Conservation (phyloP, 2,329 filamentous ascomycete genomes). For the Arachnomyces sp. region DNA sequence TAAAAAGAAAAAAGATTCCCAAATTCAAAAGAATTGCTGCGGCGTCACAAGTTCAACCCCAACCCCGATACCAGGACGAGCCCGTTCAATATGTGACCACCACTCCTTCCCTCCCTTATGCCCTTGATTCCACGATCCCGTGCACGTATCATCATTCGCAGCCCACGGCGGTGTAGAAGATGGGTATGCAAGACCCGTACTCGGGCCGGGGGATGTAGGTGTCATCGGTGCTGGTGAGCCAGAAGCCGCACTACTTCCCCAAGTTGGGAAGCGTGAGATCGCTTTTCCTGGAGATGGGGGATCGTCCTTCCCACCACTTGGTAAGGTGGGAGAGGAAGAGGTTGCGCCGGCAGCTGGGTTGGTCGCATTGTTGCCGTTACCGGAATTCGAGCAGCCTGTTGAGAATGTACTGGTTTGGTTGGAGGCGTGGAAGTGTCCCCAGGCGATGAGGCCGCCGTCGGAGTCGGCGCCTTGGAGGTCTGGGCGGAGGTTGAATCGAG, state of each 20-base stretch:
- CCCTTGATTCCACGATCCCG: slow-evolving; percentile 35
- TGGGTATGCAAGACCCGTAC: slow-evolving; percentile 3
- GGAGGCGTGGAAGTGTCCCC: slow-evolving; percentile 36
- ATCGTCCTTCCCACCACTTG: slow-evolving; percentile 17
- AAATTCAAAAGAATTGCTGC: slow-evolving; percentile 26
- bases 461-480: slow-evolving; percentile 35
- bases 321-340: slow-evolving; percentile 8
- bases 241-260: slow-evolving; percentile 5
- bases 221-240: slow-evolving; percentile 10
- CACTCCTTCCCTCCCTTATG: slow-evolving; percentile 34
- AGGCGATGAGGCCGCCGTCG: slow-evolving; percentile 37
- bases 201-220: slow-evolving; percentile 4
- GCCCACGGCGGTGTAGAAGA: slow-evolving; percentile 24
- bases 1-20: slow-evolving; percentile 10
- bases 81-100: slow-evolving; percentile 39
- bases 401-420: slow-evolving; percentile 33
- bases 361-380: slow-evolving; percentile 25
- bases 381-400: slow-evolving; percentile 26
- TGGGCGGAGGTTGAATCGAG: slow-evolving; percentile 33
- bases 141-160: slow-evolving; percentile 33
- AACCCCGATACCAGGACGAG: slow-evolving; percentile 27
- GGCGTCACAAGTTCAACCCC: slow-evolving; percentile 18
- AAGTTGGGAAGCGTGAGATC: slow-evolving; percentile 11
- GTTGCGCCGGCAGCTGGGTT: slow-evolving; percentile 15
- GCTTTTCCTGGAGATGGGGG: slow-evolving; percentile 19